A percentile compares a stretch with the other conserved stretches of the same genome.
Conservation (phyloP, 306 rosid species). For the Sophora flavescens region DNA sequence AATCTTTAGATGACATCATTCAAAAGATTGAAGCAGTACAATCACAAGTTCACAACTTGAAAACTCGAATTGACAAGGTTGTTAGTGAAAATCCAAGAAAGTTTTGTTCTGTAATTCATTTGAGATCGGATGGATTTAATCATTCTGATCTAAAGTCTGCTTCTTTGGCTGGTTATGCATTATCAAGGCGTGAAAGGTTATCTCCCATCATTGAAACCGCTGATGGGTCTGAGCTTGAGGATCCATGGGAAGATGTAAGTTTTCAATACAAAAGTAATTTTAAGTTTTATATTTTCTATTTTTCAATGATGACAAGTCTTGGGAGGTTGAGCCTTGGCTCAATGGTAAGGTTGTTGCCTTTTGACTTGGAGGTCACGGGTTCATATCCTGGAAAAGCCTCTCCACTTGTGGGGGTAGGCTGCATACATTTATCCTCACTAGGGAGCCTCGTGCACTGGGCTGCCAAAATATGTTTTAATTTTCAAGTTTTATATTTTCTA, state of each 20-base stretch:
- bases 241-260: slow-evolving; percentile 57
- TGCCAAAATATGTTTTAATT: neutral
- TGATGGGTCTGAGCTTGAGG: slow-evolving; percentile 38
- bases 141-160: slow-evolving; percentile 44
- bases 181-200: slow-evolving; percentile 46
- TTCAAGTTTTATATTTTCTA: slow-evolving; percentile 5
- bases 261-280: slow-evolving; percentile 15
- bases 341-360: too few species aligned
- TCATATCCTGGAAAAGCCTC: too few species aligned
- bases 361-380: too few species aligned
- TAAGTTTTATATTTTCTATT: neutral
- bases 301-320: too few species aligned
- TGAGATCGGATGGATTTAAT: slow-evolving; percentile 41
- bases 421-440: too few species aligned
- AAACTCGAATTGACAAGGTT: slow-evolving; percentile 60
- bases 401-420: too few species aligned
- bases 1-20: slow-evolving; percentile 52
- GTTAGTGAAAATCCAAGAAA: slow-evolving; percentile 56
- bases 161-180: slow-evolving; percentile 47
- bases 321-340: too few species aligned
- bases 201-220: slow-evolving; percentile 43
- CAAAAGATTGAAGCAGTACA: slow-evolving; percentile 60
- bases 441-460: too few species aligned
- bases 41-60: slow-evolving; percentile 58
- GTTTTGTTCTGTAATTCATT: slow-evolving; percentile 49